phyloP scores from a whole-genome alignment of 345 rosid species.

The Eutrema japonicum region DNA sequence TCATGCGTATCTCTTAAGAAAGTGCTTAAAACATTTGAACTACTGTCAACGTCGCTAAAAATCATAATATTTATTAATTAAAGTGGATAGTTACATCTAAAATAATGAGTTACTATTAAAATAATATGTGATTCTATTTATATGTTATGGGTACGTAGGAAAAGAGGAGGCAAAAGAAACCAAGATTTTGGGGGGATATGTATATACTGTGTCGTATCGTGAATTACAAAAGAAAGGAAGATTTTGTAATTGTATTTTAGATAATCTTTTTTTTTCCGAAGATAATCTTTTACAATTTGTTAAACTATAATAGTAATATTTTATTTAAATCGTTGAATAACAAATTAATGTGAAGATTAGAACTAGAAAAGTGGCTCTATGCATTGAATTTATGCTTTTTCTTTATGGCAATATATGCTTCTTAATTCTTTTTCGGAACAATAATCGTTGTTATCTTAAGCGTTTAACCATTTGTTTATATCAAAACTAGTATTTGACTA shows the following conservation, averaged over 20 bases:
- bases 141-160: conserved; percentile 7
- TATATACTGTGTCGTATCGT: conserved; percentile 14
- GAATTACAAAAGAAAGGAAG: conserved; percentile 25
- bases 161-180: conserved; percentile 31
- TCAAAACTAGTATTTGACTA: not conserved
- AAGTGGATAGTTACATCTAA: conserved; percentile 19
- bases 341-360: not conserved
- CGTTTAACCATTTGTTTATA: not conserved
- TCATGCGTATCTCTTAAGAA: conserved; percentile 39
- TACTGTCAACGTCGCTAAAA: conserved; percentile 34
- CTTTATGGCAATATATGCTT: not conserved
- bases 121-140: conserved; percentile 1
- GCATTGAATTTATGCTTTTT: conserved; percentile 19
- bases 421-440: not conserved
- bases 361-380: conserved; percentile 4
- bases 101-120: not conserved
- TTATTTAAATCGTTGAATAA: not conserved
- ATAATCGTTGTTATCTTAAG: conserved; percentile 6
- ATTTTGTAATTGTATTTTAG: conserved; percentile 27
- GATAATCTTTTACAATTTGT: not conserved
- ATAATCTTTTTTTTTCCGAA: conserved; percentile 12
- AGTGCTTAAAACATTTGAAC: conserved; percentile 32
- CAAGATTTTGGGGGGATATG: conserved; percentile 42
- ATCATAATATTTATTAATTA: conserved; percentile 15
- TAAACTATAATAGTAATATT: not conserved